These are phyloP conservation scores for Colletotrichum cordylinicola DNA, from an alignment of 2,329 filamentous ascomycete genomes.

Conservation along the genomic window DNA sequence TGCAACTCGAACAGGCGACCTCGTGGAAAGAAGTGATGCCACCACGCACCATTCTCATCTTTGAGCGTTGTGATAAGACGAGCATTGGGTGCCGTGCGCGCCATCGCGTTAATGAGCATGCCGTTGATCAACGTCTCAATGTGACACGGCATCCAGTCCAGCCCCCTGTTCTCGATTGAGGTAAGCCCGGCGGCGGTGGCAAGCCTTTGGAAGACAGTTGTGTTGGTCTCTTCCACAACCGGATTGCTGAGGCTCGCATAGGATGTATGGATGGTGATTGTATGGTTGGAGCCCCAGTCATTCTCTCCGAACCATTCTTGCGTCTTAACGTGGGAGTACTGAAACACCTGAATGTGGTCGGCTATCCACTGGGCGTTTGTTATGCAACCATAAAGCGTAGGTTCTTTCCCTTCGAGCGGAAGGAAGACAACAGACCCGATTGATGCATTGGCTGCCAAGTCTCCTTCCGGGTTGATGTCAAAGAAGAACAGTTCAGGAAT, in stretches of 20 bases:
- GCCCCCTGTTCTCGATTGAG: no score
- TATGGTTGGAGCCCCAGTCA: not conserved
- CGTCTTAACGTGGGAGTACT: not conserved
- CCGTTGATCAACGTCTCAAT: not conserved
- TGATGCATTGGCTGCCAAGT: not conserved
- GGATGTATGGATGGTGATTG: not conserved
- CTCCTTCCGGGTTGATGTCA: not conserved
- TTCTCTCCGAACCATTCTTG: not conserved
- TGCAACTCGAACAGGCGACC: not conserved
- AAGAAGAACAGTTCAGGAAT: not conserved
- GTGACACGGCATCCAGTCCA: not conserved
- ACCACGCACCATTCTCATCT: not conserved
- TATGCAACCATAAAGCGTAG: not conserved
- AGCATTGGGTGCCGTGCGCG: not conserved
- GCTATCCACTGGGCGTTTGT: not conserved
- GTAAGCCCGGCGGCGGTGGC: not conserved
- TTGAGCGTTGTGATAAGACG: not conserved
- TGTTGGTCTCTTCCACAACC: not conserved
- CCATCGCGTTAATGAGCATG: not conserved
- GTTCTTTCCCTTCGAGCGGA: not conserved
- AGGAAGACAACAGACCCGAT: not conserved
- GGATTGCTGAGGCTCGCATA: constrained; percentile 2
- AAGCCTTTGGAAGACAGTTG: not conserved
- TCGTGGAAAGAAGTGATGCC: not conserved
- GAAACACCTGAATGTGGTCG: not conserved